Evolutionary conservation across 192 early-diverging fungal species (phyloP).

Genomic region (Dissophora ornata): DNA sequence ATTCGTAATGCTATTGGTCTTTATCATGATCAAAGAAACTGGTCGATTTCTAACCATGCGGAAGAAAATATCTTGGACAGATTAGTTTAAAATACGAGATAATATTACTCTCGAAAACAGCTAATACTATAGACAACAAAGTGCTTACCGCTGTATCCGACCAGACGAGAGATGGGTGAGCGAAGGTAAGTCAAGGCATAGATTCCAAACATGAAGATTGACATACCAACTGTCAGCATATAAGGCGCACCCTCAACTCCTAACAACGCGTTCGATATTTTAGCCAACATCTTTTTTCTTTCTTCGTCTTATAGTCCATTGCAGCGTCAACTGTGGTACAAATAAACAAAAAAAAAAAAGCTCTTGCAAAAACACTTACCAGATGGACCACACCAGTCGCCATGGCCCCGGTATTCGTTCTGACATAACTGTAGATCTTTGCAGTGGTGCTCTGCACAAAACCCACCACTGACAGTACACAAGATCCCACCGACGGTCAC

Average conservation of each 20-base stretch:
- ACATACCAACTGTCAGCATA: conserved; percentile 38
- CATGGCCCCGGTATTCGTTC: conserved; percentile 20
- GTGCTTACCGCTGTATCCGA: conserved; percentile 47
- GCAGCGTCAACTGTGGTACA: background rate
- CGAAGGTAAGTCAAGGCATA: conserved; percentile 30
- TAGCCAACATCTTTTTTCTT: too few species aligned
- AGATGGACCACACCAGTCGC: conserved; percentile 47
- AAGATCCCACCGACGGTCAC: conserved; percentile 18
- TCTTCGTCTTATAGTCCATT: too few species aligned
- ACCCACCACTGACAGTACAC: conserved; percentile 18
- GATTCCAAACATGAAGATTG: conserved; percentile 38
- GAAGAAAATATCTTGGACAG: background rate
- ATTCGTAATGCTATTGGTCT: background rate
- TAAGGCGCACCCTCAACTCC: conserved; percentile 48
- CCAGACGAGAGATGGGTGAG: conserved; percentile 28
- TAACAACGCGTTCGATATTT: too few species aligned
- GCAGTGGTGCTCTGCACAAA: conserved; percentile 40
- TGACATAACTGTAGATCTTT: conserved; percentile 31
- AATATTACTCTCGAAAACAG: too few species aligned
- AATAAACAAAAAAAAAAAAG: background rate
- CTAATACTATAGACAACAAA: background rate
- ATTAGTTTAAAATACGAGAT: too few species aligned
- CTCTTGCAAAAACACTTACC: conserved; percentile 27
- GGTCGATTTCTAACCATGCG: conserved; percentile 32
- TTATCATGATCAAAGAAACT: conserved; percentile 23